Evolutionary conservation across 2,329 filamentous ascomycete genomes (phyloP), one percentile per base, ranked within the genome.

Genomic region (Karstenula rhodostoma): DNA sequence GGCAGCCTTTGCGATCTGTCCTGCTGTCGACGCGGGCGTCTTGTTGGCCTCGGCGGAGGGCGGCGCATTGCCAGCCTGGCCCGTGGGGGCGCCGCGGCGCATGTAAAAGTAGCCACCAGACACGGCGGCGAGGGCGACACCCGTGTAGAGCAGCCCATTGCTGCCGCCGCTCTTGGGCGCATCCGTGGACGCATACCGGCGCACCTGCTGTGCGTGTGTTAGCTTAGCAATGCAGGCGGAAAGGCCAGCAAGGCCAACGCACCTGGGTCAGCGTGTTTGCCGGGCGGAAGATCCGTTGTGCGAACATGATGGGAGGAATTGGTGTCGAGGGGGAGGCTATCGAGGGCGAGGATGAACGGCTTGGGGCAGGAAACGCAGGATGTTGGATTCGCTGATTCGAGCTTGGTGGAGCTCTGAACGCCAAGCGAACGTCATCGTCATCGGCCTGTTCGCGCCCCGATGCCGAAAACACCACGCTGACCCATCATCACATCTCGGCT

Each of bases 111-210:
- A 86, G 55, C 68, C 72, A 60, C 86, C 90, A 22, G 87, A 78
- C 59, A 84, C 83, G 56, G 87, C 80, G 59, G 82, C 86, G 54
- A 82, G 86, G 40, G 84, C 89, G 50, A 85, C 83, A 59, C 84
- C 88, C 42, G 84, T 83, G 75, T 88, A 89, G 64, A 93, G 68
- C 9, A 73, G 50, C n/a, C 61, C 66, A 55, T 75, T 73, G 60
- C 61, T 70, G 3, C 66, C 65, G 75, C 84, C 81, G 64, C 85
- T 81, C 79, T 87, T 87, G 62, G 83, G 81, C 47, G 79, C 77
- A 63, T 83, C 78, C 66, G 51, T 43, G 2, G 91, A 90, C 59
- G 94, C 91, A 80, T 96, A 97, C 73, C 85, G 84, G 75, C 89
- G 87, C 76, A 87, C 82, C 74, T 86, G 84, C 88, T 90, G 70